Evolutionary conservation across 2,329 filamentous ascomycete species (phyloP), one percentile per base, ranked within the genome.

Genomic region (Phoma herbarum): DNA sequence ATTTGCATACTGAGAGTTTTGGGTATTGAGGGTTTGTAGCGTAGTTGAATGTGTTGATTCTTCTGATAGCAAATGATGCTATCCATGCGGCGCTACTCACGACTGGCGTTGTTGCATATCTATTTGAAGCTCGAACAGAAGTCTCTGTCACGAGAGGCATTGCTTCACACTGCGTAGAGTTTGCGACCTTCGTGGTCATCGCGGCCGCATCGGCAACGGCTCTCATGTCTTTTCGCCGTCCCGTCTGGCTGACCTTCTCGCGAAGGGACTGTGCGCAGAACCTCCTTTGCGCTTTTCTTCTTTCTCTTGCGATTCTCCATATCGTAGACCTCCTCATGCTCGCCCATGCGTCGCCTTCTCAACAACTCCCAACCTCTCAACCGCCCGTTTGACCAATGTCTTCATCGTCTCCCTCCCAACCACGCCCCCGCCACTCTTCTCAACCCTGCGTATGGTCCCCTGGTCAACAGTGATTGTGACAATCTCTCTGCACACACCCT

Each of bases 401-500:
- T 78, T 84, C 74, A 93, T 81, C 58, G 88, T 79, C 57, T 86
- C 83, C 23, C 83, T 85, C 8, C 88, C 90, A 35, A 95, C 80
- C 8, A 87, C 81, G 10, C 86, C 85, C 7, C 94, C 95, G 11
- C 95, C 95, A 63, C 84, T 87, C 82, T 97, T 98, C 69, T 95
- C 92, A 61, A 98, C 62, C 87, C 89, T 50, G 92, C 80, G 50
- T 8, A 88, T 80, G 14, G 86, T 84, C 20, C 91, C 92, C 22
- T 93, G 93, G 73, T 94, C 90, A n/a, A 97, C 86, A 47, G 95
- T 88, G 31, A 97, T 80, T 2, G 89, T 93, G n/a, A 95, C 81
- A n/a, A 79, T 85, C 82, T 99, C 95, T 61, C 88, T 83, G 73
- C 92, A 96, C 42, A 96, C 79, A 9, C 85, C 86, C 80, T 98